Evolutionary conservation across 768 basidiomycete genomes (phyloP), one percentile per base, ranked within the genome.

Genomic region (Kwoniella sp.): DNA sequence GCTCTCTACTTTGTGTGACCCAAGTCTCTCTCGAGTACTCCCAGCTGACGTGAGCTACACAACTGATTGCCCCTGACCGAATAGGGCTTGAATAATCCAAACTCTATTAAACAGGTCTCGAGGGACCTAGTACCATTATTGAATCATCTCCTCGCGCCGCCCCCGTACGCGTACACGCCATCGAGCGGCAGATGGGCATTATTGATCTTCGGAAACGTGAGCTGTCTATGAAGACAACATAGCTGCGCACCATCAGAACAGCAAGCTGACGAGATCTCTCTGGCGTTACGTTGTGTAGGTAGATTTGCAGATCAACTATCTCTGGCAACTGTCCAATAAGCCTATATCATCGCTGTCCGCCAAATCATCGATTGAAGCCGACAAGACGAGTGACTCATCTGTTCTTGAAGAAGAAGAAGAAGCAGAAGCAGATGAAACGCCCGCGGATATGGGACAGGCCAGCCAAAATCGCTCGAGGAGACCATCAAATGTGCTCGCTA

Each of bases 241-340:
- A n/a, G n/a, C n/a, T n/a, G n/a, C n/a, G n/a, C n/a, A n/a, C n/a
- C n/a, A n/a, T n/a, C n/a, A n/a, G n/a, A n/a, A n/a, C n/a, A n/a
- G n/a, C 37, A 17, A 55, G 48, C 34, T 52, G 45, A 58, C 59
- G 58, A 60, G 26, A 45, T 50, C 22, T 55, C 48, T n/a, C 34
- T 37, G 34, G 13, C 41, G 5, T 45, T 17, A 63, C 2, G 4
- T 38, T 13, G 25, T n/a, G 12, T 26, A 77, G 75, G 75, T 77
- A 56, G 76, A 77, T 53, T 66, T 77, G n/a, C 76, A 77, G 50
- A 75, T 77, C 57, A 77, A 77, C 66, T 77, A 77, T 54, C 68
- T 77, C 26, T 77, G 69, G 68, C 73, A 77, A 55, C 66, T 77
- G 15, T 66, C 71, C 25, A 63, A 71, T 25, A 77, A 75, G 61